A percentile compares a stretch with the other conserved stretches of the same genome.
phyloP scores from a whole-genome alignment of 139 green algal genomes.

The Gonium pectorale region DNA sequence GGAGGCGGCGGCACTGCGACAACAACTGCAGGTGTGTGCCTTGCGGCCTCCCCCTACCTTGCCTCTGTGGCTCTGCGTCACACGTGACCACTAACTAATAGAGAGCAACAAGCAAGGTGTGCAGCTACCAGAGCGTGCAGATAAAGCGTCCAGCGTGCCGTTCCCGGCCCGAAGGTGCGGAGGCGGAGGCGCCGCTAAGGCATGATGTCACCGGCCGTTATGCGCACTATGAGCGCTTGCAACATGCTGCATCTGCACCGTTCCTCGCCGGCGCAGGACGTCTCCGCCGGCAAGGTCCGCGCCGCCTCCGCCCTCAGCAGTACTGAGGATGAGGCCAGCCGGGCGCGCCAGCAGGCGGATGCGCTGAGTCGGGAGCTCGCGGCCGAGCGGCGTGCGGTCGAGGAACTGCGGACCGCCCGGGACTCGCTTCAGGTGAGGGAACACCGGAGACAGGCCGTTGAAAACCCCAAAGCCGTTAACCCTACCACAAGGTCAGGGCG shows the following conservation, averaged over 20 bases:
- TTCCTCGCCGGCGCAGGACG: conserved; percentile 26
- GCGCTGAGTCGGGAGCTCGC: neutral
- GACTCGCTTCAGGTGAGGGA: conserved; percentile 46
- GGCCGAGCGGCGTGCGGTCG: conserved; percentile 8
- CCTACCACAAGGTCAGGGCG: no score
- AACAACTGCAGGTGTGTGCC: conserved; percentile 44
- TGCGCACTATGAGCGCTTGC: no score
- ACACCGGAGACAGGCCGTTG: no score
- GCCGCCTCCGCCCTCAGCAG: conserved; percentile 22
- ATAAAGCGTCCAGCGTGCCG: no score
- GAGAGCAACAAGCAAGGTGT: no score
- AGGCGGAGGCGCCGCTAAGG: no score
- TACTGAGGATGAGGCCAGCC: conserved; percentile 47
- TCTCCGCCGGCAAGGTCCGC: conserved; percentile 17
- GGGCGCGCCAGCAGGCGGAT: conserved; percentile 34
- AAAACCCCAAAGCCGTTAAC: no score
- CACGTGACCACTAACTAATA: no score
- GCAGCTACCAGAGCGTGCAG: no score
- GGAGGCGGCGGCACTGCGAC: conserved; percentile 28
- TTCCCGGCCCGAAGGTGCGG: no score
- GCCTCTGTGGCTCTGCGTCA: neutral
- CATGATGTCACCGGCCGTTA: no score
- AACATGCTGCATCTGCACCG: no score
- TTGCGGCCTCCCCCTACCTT: neutral
- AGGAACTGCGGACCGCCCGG: conserved; percentile 41